Evolutionary conservation across 352 stramenopile species (phyloP), one percentile per base, ranked within the genome.

Genomic region (Globisporangium irregulare): DNA sequence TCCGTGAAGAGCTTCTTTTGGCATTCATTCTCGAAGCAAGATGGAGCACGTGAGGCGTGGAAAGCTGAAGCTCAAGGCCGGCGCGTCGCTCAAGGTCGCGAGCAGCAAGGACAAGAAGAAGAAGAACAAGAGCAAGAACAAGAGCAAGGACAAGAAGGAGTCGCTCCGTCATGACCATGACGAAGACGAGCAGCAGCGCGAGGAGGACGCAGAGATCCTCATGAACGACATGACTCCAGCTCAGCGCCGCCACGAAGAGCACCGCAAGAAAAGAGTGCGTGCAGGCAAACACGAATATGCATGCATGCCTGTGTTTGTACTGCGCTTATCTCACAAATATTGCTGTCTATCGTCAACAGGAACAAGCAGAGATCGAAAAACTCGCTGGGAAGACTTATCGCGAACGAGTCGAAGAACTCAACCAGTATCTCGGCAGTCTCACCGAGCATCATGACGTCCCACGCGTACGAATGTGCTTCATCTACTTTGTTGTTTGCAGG

Each of bases 361-460:
- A 97, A 61, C 74, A 93, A 79, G 88, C 93, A 38, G 80, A 92
- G 43, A 95, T 96, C 61, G 83, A 93, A 46, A 95, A 97, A 63
- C 59, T 90, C 65, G 89, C 86, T 2, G 79, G 78, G 43, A 94
- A 94, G 72, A 98, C 91, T 36, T 97, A 97, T 73, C 80, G 93
- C 64, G 86, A 98, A 72, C 81, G 92, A 60, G 93, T 99, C 10
- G 97, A 99, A 77, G 90, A 98, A 70, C 97, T 99, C 70, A 99
- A 99, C 76, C 83, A 98, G 78, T 95, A 98, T 63, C 82, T 99
- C 12, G 84, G 92, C 43, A 94, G 88, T 48, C 80, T 99, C 62
- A 99, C 97, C 1, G 97, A 99, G 81, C 95, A 98, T 71, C 98
- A 99, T 79, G 97, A 99, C 75, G 97, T 99, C 72, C 97, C 97